phyloP scores from a whole-genome alignment of 805 yeast species.

The Pichia nakasei region DNA sequence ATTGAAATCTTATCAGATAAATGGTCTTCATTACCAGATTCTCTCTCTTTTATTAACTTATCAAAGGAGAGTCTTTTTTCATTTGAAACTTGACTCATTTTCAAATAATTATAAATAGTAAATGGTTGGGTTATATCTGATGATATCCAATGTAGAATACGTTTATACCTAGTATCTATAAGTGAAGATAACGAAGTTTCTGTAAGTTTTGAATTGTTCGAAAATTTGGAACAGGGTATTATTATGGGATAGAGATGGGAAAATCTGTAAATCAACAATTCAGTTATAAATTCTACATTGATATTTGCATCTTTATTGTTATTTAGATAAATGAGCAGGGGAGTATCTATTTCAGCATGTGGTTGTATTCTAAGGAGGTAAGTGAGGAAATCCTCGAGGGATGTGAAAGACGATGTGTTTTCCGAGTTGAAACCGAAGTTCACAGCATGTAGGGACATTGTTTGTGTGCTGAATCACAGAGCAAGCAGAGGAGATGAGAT shows the following conservation, averaged over 20 bases:
- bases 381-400: too few relatives aligned
- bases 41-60: too few relatives aligned
- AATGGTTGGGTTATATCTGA: neutral
- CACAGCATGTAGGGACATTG: too few relatives aligned
- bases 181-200: neutral
- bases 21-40: too few relatives aligned
- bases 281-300: constrained; percentile 3
- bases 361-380: neutral
- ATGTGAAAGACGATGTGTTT: too few relatives aligned
- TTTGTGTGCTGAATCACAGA: too few relatives aligned
- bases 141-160: neutral
- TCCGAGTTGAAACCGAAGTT: too few relatives aligned
- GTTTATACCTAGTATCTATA: neutral
- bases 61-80: constrained; percentile 22
- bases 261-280: constrained; percentile 19
- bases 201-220: too few relatives aligned
- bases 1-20: neutral
- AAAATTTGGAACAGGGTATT: neutral
- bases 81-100: neutral
- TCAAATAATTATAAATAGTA: neutral
- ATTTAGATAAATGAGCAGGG: neutral
- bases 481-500: too few relatives aligned
- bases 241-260: constrained; percentile 22
- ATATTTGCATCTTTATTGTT: neutral
- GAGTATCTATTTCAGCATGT: neutral